Conservation (phyloP, 2,329 filamentous ascomycete species). For the Cordyceps tenuipes region DNA sequence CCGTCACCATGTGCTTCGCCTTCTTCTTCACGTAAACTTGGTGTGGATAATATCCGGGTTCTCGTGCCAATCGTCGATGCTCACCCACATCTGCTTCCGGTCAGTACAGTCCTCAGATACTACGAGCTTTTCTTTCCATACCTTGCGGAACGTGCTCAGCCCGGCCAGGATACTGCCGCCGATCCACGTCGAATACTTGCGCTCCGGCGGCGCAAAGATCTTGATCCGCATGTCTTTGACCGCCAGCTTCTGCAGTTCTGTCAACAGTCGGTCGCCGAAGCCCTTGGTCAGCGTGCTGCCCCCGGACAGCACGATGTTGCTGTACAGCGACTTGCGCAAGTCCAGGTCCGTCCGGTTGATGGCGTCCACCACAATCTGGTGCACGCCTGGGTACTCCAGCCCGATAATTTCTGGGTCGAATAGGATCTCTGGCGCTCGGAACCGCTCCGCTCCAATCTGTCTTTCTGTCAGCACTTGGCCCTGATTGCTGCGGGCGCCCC, state of each 20-base stretch:
- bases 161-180: slow-evolving; percentile 95
- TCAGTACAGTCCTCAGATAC: background rate
- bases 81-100: slow-evolving; percentile 88
- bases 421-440: slow-evolving; percentile 91
- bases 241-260: slow-evolving; percentile 85
- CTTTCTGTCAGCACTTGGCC: slow-evolving; percentile 15
- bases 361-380: slow-evolving; percentile 95
- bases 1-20: background rate
- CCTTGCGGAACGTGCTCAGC: slow-evolving; percentile 96
- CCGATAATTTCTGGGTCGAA: slow-evolving; percentile 97
- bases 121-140: slow-evolving; percentile 31
- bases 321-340: slow-evolving; percentile 84
- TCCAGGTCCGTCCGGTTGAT: slow-evolving; percentile 95
- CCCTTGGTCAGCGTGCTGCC: slow-evolving; percentile 95
- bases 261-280: slow-evolving; percentile 85
- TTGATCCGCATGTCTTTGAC: slow-evolving; percentile 99
- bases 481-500: too few species aligned
- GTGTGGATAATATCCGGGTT: slow-evolving; percentile 98
- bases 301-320: slow-evolving; percentile 94
- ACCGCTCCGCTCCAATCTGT: slow-evolving; percentile 84
- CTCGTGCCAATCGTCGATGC: slow-evolving; percentile 99
- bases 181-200: slow-evolving; percentile 99
- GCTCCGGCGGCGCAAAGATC: slow-evolving; percentile 94
- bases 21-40: slow-evolving; percentile 67
- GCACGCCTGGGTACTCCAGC: slow-evolving; percentile 90